A percentile compares a stretch with the other conserved stretches of the same genome.
phyloP scores from a whole-genome alignment of 192 early-diverging fungal genomes.

The Coemansia sp. region DNA sequence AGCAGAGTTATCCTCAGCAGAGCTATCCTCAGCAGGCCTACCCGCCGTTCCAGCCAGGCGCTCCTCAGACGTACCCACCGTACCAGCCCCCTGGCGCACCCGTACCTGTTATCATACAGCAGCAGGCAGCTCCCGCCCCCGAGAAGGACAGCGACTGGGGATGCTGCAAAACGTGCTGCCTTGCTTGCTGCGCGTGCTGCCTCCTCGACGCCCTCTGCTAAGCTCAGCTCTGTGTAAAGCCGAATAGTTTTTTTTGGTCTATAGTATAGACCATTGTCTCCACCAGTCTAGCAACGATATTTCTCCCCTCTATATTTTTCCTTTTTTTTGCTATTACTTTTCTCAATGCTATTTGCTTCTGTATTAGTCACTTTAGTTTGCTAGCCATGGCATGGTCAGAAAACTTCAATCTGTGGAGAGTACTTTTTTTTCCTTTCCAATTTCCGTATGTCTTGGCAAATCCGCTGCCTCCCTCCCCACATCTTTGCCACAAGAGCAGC shows the following conservation, averaged over 20 bases:
- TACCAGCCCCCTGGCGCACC: background rate
- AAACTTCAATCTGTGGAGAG: background rate
- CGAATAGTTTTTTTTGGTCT: slow-evolving; percentile 1
- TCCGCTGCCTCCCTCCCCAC: background rate
- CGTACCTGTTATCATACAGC: background rate
- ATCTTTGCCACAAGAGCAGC: background rate
- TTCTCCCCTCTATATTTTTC: background rate
- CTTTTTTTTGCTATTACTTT: background rate
- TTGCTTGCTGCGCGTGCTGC: background rate
- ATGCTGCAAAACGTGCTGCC: background rate
- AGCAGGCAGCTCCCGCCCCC: background rate
- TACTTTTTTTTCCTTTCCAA: background rate
- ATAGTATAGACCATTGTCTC: too few species aligned
- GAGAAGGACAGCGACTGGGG: background rate
- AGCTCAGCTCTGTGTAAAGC: background rate
- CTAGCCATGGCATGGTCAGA: background rate
- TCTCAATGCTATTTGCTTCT: background rate
- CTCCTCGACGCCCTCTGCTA: background rate
- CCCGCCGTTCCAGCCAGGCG: background rate
- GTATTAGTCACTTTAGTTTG: background rate
- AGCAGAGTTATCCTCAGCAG: slow-evolving; percentile 9
- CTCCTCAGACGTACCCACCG: background rate
- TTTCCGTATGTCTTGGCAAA: slow-evolving; percentile 9
- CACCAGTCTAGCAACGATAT: too few species aligned
- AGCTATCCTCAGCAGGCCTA: slow-evolving; percentile 4